These are phyloP conservation scores for Mentha longifolia DNA, from an alignment of 257 asterid species.

Conservation along the genomic window DNA sequence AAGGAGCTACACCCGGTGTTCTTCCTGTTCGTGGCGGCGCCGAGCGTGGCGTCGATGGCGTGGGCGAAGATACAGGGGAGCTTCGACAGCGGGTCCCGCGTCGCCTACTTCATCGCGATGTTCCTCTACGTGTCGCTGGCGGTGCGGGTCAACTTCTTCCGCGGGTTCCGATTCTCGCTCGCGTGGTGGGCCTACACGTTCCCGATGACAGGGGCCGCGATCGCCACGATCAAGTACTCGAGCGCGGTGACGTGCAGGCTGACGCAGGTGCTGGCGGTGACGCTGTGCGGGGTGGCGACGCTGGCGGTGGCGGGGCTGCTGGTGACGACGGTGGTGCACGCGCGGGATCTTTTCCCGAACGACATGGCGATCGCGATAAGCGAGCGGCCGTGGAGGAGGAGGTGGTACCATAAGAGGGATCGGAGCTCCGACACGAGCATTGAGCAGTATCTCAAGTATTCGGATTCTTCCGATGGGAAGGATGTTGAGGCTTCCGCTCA, in stretches of 20 bases:
- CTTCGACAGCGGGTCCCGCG: slow-evolving; percentile 68
- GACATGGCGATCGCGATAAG: slow-evolving; percentile 81
- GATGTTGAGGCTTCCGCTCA: slow-evolving; percentile 54
- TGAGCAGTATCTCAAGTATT: slow-evolving; percentile 59
- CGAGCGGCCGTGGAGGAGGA: slow-evolving; percentile 43
- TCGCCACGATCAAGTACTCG: slow-evolving; percentile 72
- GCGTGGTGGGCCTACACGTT: slow-evolving; percentile 99
- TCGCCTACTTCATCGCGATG: slow-evolving; percentile 81
- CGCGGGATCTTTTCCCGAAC: slow-evolving; percentile 76
- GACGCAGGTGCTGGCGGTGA: slow-evolving; percentile 46
- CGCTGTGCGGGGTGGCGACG: slow-evolving; percentile 59
- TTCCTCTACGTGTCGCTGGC: slow-evolving; percentile 90
- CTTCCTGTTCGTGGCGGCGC: slow-evolving; percentile 90
- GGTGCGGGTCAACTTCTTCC: slow-evolving; percentile 78
- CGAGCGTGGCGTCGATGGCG: slow-evolving; percentile 92
- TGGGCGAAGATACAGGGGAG: slow-evolving; percentile 88
- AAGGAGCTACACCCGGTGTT: slow-evolving; percentile 95
- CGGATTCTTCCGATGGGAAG: slow-evolving; percentile 41
- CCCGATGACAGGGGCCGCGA: slow-evolving; percentile 86
- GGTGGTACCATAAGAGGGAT: slow-evolving; percentile 66
- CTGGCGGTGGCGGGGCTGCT: slow-evolving; percentile 61
- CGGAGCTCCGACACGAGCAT: slow-evolving; percentile 40
- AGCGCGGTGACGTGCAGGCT: slow-evolving; percentile 42
- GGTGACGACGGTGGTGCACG: slow-evolving; percentile 67
- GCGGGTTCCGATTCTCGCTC: slow-evolving; percentile 82